Evolutionary conservation across 2,329 filamentous ascomycete species (phyloP), one percentile per base, ranked within the genome.

Genomic region (Exserohilum turcica): DNA sequence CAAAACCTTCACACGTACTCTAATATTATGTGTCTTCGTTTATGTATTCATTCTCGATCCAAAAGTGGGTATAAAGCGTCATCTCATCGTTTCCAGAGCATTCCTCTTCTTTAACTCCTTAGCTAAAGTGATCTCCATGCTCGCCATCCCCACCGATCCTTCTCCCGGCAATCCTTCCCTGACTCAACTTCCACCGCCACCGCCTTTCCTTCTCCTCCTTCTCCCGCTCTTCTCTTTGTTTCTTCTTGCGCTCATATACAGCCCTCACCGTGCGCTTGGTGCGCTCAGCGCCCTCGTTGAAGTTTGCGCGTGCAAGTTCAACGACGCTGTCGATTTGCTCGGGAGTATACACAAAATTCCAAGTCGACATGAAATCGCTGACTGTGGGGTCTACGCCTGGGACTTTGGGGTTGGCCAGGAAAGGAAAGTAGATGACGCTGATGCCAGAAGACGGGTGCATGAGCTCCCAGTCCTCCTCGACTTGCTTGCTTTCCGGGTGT

Each of bases 301-400:
- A 99, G 74, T 99, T 99, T 9, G 91, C 91, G 49, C 86, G 82
- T 1, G 94, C 92, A 24, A 99, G 82, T 5, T 83, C 81, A 2
- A 96, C 88, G 0, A 96, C 91, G 21, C 85, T 84, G 64, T 97
- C 92, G 46, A 99, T 86, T 73, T 99, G 88, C 52, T 94, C 87
- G 0, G 92, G 88, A 2, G 90, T 95, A 74, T 97, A 99, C 27
- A 97, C 87, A 71, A 97, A 97, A 71, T 99, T 99, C 94, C 94
- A 99, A 0, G 94, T 99, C 63, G 86, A 91, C 79, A 97, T 86
- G 75, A 92, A 97, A 55, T 96, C 91, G 47, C 85, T 89, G 2
- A 83, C 84, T 19, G 87, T 86, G 0, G 94, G 94, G 62, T 96
- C 89, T n/a, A 97, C 88, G 37, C 85, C 89, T 0, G 87, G 83